phyloP scores from a whole-genome alignment of 1,284 basidiomycete species.

The Mixia osmundae region DNA sequence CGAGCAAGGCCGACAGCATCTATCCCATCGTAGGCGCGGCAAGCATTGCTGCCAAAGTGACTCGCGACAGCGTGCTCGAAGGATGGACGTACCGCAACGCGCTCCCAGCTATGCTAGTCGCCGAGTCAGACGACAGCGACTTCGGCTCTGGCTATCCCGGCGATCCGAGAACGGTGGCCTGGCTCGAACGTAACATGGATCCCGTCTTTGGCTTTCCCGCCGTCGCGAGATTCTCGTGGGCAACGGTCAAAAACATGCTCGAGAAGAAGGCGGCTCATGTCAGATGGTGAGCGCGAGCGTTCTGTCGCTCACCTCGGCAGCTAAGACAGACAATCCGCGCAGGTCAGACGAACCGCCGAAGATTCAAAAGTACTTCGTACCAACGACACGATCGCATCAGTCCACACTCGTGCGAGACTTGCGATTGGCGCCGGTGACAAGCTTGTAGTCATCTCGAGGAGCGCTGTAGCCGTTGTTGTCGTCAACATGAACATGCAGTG shows the following conservation, averaged over 20 bases:
- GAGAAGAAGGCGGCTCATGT: conserved; percentile 54
- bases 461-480: neutral
- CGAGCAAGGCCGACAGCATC: conserved; percentile 76
- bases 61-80: conserved; percentile 71
- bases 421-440: neutral
- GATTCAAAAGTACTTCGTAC: neutral
- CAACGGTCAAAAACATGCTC: conserved; percentile 64
- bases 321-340: neutral
- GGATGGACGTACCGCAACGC: conserved; percentile 35
- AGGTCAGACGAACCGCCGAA: neutral
- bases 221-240: conserved; percentile 84
- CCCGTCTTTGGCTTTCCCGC: conserved; percentile 82
- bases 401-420: neutral
- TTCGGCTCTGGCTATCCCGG: conserved; percentile 42
- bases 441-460: neutral
- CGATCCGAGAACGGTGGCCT: conserved; percentile 83
- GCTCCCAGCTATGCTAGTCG: conserved; percentile 18
- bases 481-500: too few species aligned
- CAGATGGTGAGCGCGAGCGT: conserved; percentile 38
- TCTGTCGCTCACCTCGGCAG: neutral
- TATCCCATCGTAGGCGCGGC: conserved; percentile 95
- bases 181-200: conserved; percentile 52
- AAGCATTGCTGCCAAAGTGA: conserved; percentile 89
- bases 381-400: neutral
- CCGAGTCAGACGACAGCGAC: conserved; percentile 41